Base-by-base conservation (phyloP, 305 asterid genomes). In the Fraxinus latifolia region DNA sequence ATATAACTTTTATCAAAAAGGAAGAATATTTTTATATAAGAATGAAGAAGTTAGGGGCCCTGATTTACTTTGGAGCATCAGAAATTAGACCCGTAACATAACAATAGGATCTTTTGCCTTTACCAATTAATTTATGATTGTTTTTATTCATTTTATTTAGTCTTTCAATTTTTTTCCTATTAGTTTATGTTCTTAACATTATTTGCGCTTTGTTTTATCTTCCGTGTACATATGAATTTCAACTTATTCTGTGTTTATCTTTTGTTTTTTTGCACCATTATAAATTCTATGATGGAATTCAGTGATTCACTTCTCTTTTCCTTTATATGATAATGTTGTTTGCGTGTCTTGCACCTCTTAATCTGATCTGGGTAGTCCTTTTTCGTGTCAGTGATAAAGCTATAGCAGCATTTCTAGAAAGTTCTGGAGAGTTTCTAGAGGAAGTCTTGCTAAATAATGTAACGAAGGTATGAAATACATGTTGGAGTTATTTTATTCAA, bases 321-420 rank as follows among this genome's bases (percentile, higher is more conserved):
- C 7, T 73, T 7, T 73, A 23, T 1, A 3, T 15, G 21, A 17
- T 36, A 60, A 21, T 65, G 55, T 19, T 55, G 50, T 34, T 67
- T 78, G 19, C 42, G n/a, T 68, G 27, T 70, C 60, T 44, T 17
- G 67, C 27, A 14, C 58, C 76, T 32, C 78, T 81, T 32, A 5
- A 74, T 29, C 68, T 65, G 81, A 82, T 78, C 71, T 47, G 19
- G 77, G 77, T 65, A 55, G 70, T 55, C 77, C 77, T 77, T 81
- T 79, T 84, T 58, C 83, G 23, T 72, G 23, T 72, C 80, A 95
- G 97, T 29, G 97, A 95, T 84, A 97, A 93, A 83, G 94, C 95
- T 60, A 67, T 93, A 83, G 97, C 98, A 4, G 96, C 97, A 77
- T 92, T 87, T 87, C 37, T 93, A 76, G 97, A 93, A 91, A 85